Base-by-base conservation (phyloP, 1,284 basidiomycete genomes). In the Megacollybia platyphylla region DNA sequence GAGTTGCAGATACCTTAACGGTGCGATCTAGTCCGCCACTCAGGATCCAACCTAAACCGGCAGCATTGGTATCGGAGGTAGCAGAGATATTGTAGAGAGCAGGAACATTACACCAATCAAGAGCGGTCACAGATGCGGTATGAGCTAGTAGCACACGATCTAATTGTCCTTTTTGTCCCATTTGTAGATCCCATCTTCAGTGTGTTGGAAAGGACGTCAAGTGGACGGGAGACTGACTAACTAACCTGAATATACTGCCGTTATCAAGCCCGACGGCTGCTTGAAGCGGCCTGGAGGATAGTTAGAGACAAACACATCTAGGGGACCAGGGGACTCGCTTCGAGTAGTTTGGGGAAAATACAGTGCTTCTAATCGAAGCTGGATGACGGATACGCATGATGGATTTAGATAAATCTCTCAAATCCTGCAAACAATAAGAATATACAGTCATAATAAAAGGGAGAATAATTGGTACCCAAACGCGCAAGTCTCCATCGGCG, bases 101-200 rank as follows among this genome's bases (percentile, higher is more conserved):
- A 39, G 47, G 46, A 26, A 46, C 49, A 40, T 40, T 62, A 38
- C 70, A 68, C 89, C 89, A 93, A 50, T 90, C 86, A 18, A 92
- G 63, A 11, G 83, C 67, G 29, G 87, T 74, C 9, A 92, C 77
- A 3, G 86, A 71, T 1, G 77, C 78, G 4, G 76, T 73, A 59
- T 92, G 89, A 0, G 88, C 88, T 5, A 88, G 76, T 26, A 78
- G 75, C 9, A 90, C 63, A 29, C 81, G 76, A 49, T 89, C 87
- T 0, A 87, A 64, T 53, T 75, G 68, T 2, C 79, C 79, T 7
- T 73, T 68, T 48, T 81, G 79, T 4, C 79, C 78, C 71, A 78
- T 77, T 45, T 78, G 73, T 44, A 89, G 63, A 56, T 92, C 89
- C 78, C 87, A 90, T 49, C 85, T 81, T 51, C 13, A 27, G 39